phyloP scores from a whole-genome alignment of 2,329 filamentous ascomycete species.

The Fusarium buxicola region DNA sequence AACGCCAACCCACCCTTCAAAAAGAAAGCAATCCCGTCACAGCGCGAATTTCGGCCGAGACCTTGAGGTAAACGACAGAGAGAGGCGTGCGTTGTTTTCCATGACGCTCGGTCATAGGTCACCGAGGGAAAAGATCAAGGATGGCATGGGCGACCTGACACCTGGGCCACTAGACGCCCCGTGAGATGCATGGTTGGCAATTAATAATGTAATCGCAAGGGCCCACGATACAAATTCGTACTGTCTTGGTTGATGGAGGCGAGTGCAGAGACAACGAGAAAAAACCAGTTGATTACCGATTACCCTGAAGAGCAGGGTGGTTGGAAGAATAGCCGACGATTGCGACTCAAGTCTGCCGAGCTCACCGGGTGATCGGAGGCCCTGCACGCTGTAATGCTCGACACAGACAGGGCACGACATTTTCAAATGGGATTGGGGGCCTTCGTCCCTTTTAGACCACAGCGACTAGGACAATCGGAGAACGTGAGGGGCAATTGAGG shows the following conservation, averaged over 20 bases:
- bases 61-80: constrained; percentile 1
- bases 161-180: constrained; percentile 23
- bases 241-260: not conserved
- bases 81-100: constrained; percentile 5
- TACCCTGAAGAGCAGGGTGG: constrained; percentile 11
- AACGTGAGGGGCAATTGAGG: constrained; percentile 27
- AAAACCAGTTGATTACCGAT: constrained; percentile 9
- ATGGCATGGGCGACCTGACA: constrained; percentile 24
- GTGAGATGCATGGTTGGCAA: constrained; percentile 27
- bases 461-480: constrained; percentile 19
- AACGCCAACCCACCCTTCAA: not conserved
- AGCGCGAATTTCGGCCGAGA: constrained; percentile 16
- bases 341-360: constrained; percentile 32
- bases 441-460: constrained; percentile 13
- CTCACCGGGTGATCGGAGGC: constrained; percentile 43
- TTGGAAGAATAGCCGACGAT: constrained; percentile 34
- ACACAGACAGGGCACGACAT: constrained; percentile 12
- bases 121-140: constrained; percentile 8
- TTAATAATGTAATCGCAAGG: constrained; percentile 32
- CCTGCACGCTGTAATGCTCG: constrained; percentile 10
- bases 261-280: constrained; percentile 14
- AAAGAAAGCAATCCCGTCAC: constrained; percentile 10
- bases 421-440: constrained; percentile 20
- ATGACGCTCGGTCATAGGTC: constrained; percentile 4
- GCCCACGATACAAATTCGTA: constrained; percentile 18